Evolutionary conservation across 352 stramenopile species (phyloP), one percentile per base, ranked within the genome.

Genomic region (Peronospora destructor): DNA sequence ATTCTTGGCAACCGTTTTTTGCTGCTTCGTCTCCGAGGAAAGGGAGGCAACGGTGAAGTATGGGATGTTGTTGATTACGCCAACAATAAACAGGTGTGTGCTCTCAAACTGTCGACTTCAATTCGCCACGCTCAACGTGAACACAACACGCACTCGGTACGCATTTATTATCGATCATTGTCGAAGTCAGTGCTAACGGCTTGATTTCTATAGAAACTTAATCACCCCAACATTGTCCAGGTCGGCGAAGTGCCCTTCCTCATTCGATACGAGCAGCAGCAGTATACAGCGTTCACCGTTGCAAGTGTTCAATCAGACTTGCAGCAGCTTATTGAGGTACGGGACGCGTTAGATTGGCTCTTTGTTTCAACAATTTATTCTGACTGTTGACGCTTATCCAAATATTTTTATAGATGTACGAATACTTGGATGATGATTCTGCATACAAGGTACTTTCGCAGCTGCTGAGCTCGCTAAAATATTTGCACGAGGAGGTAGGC

Each of bases 21-120:
- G 3, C 49, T 87, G 30, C 63, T 78, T 44, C 68, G 71, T 35
- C 61, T 90, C 11, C 64, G 80, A 36, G 79, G 79, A 36, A 87
- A 83, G 49, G 79, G 79, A 45, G 79, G 79, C 26, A 87, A 90
- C 34, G 79, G 79, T 33, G 79, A 90, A 64, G 79, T 90, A 1
- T 90, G 79, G 79, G 76, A 85, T 29, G 71, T 87, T n/a, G 51
- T 90, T 12, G 79, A 90, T 63, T 90, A 82, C 42, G 70, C 64
- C 19, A 70, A 86, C 49, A 57, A 81, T 25, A 80, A 85, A 37
- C 59, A 69, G 21, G 48, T 55, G 3, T 86, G 73, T 26, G 79
- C 79, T 19, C 49, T 90, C 14, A 90, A 90, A 49, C 58, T 90
- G 4, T 90, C 79, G 26, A 82, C 76, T 9, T 87, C 76, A 0